A percentile compares a stretch with the other conserved stretches of the same genome.
phyloP scores from a whole-genome alignment of 225 moss, liverwort and hornwort genomes.

The Polytrichum commune region DNA sequence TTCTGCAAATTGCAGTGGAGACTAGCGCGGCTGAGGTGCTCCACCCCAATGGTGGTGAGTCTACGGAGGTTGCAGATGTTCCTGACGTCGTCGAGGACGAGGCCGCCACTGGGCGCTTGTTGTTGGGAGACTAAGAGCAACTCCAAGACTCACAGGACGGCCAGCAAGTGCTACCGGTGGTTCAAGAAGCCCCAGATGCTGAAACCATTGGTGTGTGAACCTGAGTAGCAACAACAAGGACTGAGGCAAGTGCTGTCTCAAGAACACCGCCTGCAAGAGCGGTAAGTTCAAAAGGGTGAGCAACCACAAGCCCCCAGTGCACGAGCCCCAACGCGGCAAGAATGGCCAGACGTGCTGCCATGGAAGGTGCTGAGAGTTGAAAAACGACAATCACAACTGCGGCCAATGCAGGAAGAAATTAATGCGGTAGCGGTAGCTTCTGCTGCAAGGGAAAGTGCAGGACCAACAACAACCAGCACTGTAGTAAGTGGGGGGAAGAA shows the following conservation, averaged over 20 bases:
- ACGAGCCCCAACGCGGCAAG: background rate
- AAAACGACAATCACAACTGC: background rate
- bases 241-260: slow-evolving; percentile 21
- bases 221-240: slow-evolving; percentile 6
- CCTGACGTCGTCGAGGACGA: no score
- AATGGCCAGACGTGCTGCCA: background rate
- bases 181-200: slow-evolving; percentile 27
- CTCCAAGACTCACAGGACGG: no score
- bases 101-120: no score
- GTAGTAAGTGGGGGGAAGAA: background rate
- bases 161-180: background rate
- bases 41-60: no score
- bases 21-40: no score
- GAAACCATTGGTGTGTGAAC: slow-evolving; percentile 27
- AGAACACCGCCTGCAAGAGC: background rate
- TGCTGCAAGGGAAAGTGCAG: slow-evolving; percentile 13
- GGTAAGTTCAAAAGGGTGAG: slow-evolving; percentile 9
- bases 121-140: no score
- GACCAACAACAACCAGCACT: slow-evolving; percentile 3
- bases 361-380: background rate
- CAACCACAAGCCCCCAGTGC: no score
- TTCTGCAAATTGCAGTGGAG: background rate
- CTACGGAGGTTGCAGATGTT: no score
- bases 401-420: no score
- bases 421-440: background rate